Base-by-base conservation (phyloP, 2,329 filamentous ascomycete genomes). In the Fusarium citri region DNA sequence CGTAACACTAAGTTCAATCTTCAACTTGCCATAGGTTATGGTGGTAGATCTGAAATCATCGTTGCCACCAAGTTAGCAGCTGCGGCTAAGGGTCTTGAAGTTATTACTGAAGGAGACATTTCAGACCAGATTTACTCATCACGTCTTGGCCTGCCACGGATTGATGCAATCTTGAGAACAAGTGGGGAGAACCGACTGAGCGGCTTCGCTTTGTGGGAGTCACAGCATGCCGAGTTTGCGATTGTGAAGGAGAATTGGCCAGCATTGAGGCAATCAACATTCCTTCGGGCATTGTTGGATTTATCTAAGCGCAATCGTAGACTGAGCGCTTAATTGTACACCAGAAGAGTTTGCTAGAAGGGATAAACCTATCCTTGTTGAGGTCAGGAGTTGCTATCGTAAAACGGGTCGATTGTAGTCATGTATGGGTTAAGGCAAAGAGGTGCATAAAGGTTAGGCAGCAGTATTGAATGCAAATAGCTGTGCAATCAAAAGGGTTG, bases 211-310 rank as follows among this genome's bases (percentile, higher is more conserved):
- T 11, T 43, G 6, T 43, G 41, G 41, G 41, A 43, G 6, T 43
- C 41, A 4, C 41, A 43, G 14, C 15, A 43, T 16, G 41, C 41
- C 0, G 41, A 43, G 15, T 43, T 43, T 43, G 15, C 9, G 6
- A 43, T 43, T 8, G 1, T 23, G 0, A 11, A 23, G 4, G 41
- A 18, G 41, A 43, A 23, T 23, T 43, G 41, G 41, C 41, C 41
- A 5, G 22, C 14, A 2, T 11, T 23, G 6, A 23, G 5, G 0
- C 41, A 43, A 11, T 43, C 41, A 0, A 23, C 3, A 1, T 43
- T 23, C 0, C 41, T 43, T 7, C 9, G 22, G 1, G 22, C 22
- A 16, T 5, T 43, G 2, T 11, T 23, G 5, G 15, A 43, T 8
- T 7, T 43, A 11, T 43, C 5, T 5, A 23, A 4, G 2, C 41